Percentiles rank a stretch among this genome's conserved stretches.
These are phyloP conservation scores for Fusarium xylarioides DNA, from an alignment of 2,329 filamentous ascomycete species.

Conservation along the genomic window DNA sequence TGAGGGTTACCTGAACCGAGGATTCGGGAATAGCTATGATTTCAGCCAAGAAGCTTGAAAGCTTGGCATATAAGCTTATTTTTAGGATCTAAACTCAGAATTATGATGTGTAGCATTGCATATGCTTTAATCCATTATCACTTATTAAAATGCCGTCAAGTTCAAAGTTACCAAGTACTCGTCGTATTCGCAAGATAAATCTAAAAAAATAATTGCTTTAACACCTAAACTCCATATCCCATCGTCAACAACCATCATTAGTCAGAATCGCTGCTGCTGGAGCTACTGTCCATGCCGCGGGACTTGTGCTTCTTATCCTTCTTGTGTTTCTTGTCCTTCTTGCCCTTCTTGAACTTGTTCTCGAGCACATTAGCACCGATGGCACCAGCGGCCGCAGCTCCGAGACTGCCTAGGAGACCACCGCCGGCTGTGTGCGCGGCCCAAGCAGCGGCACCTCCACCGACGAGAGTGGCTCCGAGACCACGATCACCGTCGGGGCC, in stretches of 20 bases:
- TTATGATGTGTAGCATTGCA: background rate
- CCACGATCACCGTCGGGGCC: conserved; percentile 60
- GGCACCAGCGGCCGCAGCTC: conserved; percentile 61
- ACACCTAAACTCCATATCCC: conserved; percentile 23
- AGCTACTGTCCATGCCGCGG: conserved; percentile 32
- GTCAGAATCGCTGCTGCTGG: conserved; percentile 44
- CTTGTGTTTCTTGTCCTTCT: conserved; percentile 46
- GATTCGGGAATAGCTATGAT: conserved; percentile 70
- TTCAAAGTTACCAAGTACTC: background rate
- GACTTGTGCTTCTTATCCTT: conserved; percentile 42
- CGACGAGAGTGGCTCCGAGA: conserved; percentile 62
- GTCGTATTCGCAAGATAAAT: background rate
- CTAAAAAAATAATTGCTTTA: background rate
- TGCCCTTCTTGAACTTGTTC: conserved; percentile 51
- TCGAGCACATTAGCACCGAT: conserved; percentile 64
- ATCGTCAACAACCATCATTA: conserved; percentile 15
- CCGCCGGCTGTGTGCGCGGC: conserved; percentile 63
- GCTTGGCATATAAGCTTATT: conserved; percentile 25
- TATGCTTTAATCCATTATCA: background rate
- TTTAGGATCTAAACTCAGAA: background rate
- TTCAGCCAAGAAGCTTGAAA: conserved; percentile 58
- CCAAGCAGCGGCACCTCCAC: conserved; percentile 63
- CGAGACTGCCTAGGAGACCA: conserved; percentile 60
- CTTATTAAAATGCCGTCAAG: background rate
- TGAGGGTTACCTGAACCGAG: conserved; percentile 61